These are phyloP conservation scores for Pseudonitzschia delicatissima DNA, from an alignment of 108 stramenopile species.

Conservation along the genomic window DNA sequence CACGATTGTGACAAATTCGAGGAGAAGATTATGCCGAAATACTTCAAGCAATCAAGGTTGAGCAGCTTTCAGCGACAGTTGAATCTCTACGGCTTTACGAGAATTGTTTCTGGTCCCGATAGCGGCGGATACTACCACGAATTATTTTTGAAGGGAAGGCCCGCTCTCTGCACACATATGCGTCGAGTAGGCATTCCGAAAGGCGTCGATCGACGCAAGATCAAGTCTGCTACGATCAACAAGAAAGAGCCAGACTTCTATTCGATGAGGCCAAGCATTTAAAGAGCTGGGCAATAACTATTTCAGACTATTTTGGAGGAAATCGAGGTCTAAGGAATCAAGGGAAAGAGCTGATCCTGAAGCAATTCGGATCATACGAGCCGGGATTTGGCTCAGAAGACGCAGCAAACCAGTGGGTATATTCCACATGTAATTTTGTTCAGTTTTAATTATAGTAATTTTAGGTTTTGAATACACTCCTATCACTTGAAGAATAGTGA, in stretches of 20 bases:
- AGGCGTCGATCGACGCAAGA: conserved; percentile 56
- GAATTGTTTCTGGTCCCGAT: conserved; percentile 43
- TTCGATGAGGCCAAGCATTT: conserved; percentile 11
- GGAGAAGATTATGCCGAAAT: conserved; percentile 62
- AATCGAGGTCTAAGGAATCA: no score
- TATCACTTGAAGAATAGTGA: no score
- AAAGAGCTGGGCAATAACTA: no score
- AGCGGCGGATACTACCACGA: conserved; percentile 42
- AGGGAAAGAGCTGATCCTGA: no score
- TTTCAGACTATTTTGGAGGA: no score
- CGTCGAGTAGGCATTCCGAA: conserved; percentile 19
- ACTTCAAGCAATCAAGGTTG: conserved; percentile 66
- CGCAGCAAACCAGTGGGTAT: no score
- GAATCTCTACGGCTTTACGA: conserved; percentile 79
- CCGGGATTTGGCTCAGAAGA: no score
- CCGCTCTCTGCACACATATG: conserved; percentile 21
- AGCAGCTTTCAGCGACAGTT: conserved; percentile 69
- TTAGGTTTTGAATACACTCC: no score
- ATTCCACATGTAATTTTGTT: no score
- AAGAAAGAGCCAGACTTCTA: conserved; percentile 52
- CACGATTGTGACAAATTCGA: conserved; percentile 58
- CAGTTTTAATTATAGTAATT: no score
- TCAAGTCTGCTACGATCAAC: conserved; percentile 6
- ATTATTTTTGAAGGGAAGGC: conserved; percentile 5
- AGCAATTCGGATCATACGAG: no score